Base-by-base conservation (phyloP, 2,329 filamentous ascomycete genomes). In the Teratosphaeria epicoccoides region DNA sequence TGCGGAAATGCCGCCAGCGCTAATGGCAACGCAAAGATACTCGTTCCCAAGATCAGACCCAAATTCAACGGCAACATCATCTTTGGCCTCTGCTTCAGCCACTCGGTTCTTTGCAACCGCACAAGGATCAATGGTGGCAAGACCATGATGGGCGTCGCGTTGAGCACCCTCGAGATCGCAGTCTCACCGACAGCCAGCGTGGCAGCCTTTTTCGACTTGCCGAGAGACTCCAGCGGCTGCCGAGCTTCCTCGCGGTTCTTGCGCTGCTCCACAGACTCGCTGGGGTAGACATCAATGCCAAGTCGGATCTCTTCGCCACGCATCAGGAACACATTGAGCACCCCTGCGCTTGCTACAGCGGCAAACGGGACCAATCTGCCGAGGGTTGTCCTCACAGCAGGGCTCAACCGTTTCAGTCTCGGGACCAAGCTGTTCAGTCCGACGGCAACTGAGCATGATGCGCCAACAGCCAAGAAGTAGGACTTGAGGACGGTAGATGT, bases 271-370 rank as follows among this genome's bases (percentile, higher is more conserved):
- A 83, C 83, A 2, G 83, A 84, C 10, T 90, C 78, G 6, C 88
- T 83, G 1, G 90, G 89, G 70, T 85, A 96, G 33, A 98, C 82
- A 69, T 97, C 88, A 64, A 98, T 98, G 49, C 93, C 93, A 55
- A 81, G 81, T 64, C 87, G 80, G 62, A 98, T 97, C 73, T 98
- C 93, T 70, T 96, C 91, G 57, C 88, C 85, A 54, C 93, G 88
- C 93, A 98, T 98, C 51, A 98, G 80, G 71, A 96, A 94, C 24
- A 96, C 93, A 70, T 98, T 98, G 56, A 98, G 77, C 1, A 84
- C 88, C 63, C 89, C 90, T 3, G 93, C 93, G 53, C 83, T 87
- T 25, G 91, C 91, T 10, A 98, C 93, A 11, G 93, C 93, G 0
- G 91, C 93, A 66, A 98, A 98, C 24, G 93, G 93, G 6, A 97